Percentiles rank a stretch among this genome's conserved stretches.
phyloP scores from a whole-genome alignment of 164 flowering plant species.

The grape (Vitis vinifera) region DNA sequence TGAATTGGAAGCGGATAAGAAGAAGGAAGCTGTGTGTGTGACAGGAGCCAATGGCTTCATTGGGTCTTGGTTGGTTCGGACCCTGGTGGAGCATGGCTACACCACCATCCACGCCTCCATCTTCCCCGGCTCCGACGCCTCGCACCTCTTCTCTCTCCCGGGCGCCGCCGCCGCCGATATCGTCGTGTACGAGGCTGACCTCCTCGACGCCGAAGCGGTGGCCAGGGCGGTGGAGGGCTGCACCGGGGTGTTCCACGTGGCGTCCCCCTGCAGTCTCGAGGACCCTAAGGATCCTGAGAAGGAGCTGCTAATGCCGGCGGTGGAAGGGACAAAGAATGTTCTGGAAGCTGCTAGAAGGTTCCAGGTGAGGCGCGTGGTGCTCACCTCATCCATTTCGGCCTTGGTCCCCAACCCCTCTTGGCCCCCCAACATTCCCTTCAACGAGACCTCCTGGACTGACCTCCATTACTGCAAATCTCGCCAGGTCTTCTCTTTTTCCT shows the following conservation, averaged over 20 bases:
- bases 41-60: slow-evolving; percentile 92
- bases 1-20: background rate
- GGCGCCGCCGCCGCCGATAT: slow-evolving; percentile 19
- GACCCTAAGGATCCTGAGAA: slow-evolving; percentile 57
- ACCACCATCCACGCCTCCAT: slow-evolving; percentile 53
- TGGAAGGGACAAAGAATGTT: slow-evolving; percentile 75
- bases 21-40: slow-evolving; percentile 48
- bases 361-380: slow-evolving; percentile 62
- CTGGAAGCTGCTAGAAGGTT: slow-evolving; percentile 48
- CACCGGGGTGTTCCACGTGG: slow-evolving; percentile 78
- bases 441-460: slow-evolving; percentile 83
- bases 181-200: slow-evolving; percentile 30
- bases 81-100: slow-evolving; percentile 60
- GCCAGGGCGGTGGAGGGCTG: slow-evolving; percentile 53
- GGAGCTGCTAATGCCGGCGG: slow-evolving; percentile 70
- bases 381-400: slow-evolving; percentile 82
- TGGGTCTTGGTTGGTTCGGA: slow-evolving; percentile 68
- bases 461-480: slow-evolving; percentile 69
- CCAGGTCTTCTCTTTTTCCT: slow-evolving; percentile 29
- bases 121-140: slow-evolving; percentile 54
- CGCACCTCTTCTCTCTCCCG: slow-evolving; percentile 52
- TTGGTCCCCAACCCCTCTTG: slow-evolving; percentile 78
- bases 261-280: slow-evolving; percentile 78
- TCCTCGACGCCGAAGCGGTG: slow-evolving; percentile 45
- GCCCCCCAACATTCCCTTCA: slow-evolving; percentile 40